These are phyloP conservation scores for Pseudocercospora pini-densiflorae DNA, from an alignment of 2,329 filamentous ascomycete species.

Conservation along the genomic window DNA sequence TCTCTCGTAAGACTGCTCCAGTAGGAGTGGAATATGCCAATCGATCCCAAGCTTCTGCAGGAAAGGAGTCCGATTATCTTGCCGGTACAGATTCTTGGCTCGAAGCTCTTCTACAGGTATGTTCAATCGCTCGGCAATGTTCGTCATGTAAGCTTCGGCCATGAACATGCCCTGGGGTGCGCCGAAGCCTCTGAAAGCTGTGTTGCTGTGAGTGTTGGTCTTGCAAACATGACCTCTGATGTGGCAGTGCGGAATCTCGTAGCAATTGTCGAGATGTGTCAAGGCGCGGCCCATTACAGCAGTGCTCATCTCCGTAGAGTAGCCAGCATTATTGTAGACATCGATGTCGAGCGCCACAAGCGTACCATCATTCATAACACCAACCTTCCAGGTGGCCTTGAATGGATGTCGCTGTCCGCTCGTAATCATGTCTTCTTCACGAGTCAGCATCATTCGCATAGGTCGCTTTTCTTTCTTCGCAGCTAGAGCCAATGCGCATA, in stretches of 20 bases:
- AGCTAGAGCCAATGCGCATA: conserved; percentile 80
- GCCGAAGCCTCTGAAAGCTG: neutral
- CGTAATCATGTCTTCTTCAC: conserved; percentile 92
- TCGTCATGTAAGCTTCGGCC: neutral
- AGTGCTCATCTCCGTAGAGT: neutral
- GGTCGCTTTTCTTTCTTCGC: conserved; percentile 83
- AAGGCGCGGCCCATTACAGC: neutral
- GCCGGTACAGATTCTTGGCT: neutral
- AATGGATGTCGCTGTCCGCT: conserved; percentile 95
- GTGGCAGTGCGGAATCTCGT: conserved; percentile 61
- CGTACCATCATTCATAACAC: conserved; percentile 74
- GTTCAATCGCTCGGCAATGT: neutral
- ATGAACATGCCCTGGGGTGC: neutral
- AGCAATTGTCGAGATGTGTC: neutral
- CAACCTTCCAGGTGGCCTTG: conserved; percentile 87
- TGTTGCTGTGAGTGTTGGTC: neutral
- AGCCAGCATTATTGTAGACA: neutral
- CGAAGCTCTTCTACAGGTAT: neutral
- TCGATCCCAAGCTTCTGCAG: neutral
- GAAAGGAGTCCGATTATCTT: neutral
- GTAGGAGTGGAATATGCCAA: neutral
- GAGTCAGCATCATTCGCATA: conserved; percentile 92
- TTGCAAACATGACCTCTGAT: conserved; percentile 37
- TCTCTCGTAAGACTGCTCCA: neutral
- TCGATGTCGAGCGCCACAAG: conserved; percentile 4